phyloP scores from a whole-genome alignment of 106 monocot genomes.

The Acorus calamus region DNA sequence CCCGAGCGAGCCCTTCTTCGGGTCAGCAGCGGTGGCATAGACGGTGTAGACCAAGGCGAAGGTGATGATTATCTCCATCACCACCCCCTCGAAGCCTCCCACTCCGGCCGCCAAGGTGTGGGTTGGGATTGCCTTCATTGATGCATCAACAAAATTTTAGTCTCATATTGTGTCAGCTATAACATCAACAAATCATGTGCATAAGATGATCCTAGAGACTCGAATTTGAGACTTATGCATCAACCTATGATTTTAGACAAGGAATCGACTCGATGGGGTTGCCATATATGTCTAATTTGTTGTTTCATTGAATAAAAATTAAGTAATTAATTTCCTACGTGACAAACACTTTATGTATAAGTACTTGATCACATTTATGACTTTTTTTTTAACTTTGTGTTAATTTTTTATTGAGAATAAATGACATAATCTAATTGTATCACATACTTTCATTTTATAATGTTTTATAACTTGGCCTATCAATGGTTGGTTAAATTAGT shows the following conservation, averaged over 20 bases:
- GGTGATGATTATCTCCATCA: constrained; percentile 46
- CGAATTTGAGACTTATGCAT: too few species aligned
- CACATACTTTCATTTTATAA: too few species aligned
- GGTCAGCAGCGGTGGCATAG: constrained; percentile 35
- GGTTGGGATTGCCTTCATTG: constrained; percentile 16
- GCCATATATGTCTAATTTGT: too few species aligned
- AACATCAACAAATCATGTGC: background rate
- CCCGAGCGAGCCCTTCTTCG: constrained; percentile 29
- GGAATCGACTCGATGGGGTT: too few species aligned
- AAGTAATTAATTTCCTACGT: too few species aligned
- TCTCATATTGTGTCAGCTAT: background rate
- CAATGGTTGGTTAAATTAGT: too few species aligned
- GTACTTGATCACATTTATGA: background rate
- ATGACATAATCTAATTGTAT: background rate
- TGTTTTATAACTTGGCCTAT: too few species aligned
- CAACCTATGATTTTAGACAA: too few species aligned
- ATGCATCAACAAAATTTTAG: background rate
- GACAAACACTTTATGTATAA: too few species aligned
- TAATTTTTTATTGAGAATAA: background rate
- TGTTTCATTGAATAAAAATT: too few species aligned
- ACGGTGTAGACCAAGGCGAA: constrained; percentile 27
- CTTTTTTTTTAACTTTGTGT: background rate
- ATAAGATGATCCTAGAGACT: too few species aligned
- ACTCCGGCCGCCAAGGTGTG: constrained; percentile 21
- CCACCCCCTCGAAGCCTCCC: constrained; percentile 22